Percentiles rank a stretch among this genome's conserved stretches.
phyloP scores from a whole-genome alignment of 768 basidiomycete species.

The Panus rudis region DNA sequence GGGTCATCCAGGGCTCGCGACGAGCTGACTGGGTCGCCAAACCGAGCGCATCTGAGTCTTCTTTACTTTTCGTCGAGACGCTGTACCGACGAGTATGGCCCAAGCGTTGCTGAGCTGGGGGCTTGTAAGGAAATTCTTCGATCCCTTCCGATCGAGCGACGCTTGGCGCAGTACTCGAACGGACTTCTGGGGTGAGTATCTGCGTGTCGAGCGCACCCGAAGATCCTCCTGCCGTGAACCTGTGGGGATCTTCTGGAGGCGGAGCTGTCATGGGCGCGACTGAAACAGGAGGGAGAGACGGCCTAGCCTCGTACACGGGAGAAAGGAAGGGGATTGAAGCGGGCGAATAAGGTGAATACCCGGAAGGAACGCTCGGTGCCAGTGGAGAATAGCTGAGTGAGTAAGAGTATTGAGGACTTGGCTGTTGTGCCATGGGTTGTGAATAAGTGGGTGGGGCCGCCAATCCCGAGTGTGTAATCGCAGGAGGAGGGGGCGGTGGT shows the following conservation, averaged over 20 bases:
- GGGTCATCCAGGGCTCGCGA: slow-evolving; percentile 11
- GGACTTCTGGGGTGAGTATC: no score
- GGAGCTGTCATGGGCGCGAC: slow-evolving; percentile 4
- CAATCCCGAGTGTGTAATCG: neutral
- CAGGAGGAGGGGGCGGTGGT: slow-evolving; percentile 4
- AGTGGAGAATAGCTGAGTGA: slow-evolving; percentile 3
- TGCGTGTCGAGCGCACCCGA: no score
- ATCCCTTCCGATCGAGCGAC: neutral
- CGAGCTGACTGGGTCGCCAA: slow-evolving; percentile 6
- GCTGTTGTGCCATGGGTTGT: neutral
- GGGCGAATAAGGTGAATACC: slow-evolving; percentile 11
- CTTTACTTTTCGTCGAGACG: slow-evolving; percentile 29
- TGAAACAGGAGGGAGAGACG: slow-evolving; percentile 4
- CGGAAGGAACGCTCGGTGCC: slow-evolving; percentile 5
- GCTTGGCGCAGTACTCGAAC: neutral
- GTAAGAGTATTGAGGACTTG: slow-evolving; percentile 8
- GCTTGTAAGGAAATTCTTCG: slow-evolving; percentile 24
- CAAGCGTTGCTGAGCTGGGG: slow-evolving; percentile 24
- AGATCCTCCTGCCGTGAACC: no score
- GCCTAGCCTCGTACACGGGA: slow-evolving; percentile 8
- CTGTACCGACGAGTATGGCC: slow-evolving; percentile 36
- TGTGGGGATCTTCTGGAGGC: no score
- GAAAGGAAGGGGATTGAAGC: slow-evolving; percentile 9
- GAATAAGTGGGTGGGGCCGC: neutral
- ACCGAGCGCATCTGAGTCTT: slow-evolving; percentile 17